Conservation (phyloP, 129 eudicot species). For the Solidago caesia region DNA sequence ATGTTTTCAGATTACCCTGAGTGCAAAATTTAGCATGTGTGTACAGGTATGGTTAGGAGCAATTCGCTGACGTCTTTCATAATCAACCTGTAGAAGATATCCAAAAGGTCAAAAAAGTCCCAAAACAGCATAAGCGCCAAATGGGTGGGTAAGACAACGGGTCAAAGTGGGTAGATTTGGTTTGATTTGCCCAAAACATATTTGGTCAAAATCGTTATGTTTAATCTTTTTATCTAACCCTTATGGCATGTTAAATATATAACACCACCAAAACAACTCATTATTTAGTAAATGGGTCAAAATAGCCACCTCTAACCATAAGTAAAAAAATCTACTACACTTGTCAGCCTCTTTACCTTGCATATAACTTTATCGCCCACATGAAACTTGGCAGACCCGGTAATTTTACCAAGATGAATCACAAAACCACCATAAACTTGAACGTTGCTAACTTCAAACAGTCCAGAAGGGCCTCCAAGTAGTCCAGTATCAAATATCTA, state of each 20-base stretch:
- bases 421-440: slow-evolving; percentile 83
- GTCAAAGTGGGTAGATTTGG: too few relatives aligned
- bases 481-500: slow-evolving; percentile 90
- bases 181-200: too few relatives aligned
- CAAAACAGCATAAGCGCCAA: too few relatives aligned
- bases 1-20: slow-evolving; percentile 50
- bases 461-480: slow-evolving; percentile 68
- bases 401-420: slow-evolving; percentile 76
- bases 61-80: slow-evolving; percentile 70
- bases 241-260: too few relatives aligned
- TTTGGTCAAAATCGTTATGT: too few relatives aligned
- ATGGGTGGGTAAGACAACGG: too few relatives aligned
- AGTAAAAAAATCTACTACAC: not conserved
- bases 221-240: too few relatives aligned
- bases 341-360: slow-evolving; percentile 47
- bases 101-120: slow-evolving; percentile 9
- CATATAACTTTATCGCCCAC: slow-evolving; percentile 78
- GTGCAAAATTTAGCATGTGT: slow-evolving; percentile 95
- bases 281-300: not conserved
- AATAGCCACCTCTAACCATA: not conserved
- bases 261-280: too few relatives aligned
- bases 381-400: slow-evolving; percentile 51
- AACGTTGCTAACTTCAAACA: slow-evolving; percentile 72
- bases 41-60: slow-evolving; percentile 99
- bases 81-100: slow-evolving; percentile 64